Conservation (phyloP, 345 rosid genomes). For the Eucalyptus dawsonii region DNA sequence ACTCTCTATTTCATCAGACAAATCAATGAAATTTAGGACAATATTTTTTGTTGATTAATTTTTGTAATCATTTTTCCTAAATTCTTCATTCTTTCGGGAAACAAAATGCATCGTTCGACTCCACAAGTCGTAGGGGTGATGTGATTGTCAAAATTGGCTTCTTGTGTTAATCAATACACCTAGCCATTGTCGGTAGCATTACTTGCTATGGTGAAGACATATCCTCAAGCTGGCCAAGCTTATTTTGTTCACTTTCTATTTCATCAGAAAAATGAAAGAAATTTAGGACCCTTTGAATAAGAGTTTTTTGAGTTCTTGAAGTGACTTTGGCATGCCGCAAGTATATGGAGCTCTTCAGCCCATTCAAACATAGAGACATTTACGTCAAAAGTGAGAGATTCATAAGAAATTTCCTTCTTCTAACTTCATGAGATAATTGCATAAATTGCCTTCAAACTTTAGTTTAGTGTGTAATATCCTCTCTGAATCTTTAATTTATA, state of each 20-base stretch:
- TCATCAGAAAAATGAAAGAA: not conserved
- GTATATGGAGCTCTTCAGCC: not conserved
- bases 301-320: not conserved
- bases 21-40: too few relatives aligned
- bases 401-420: not conserved
- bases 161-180: not conserved
- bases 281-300: not conserved
- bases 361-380: not conserved
- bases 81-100: not conserved
- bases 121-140: not conserved
- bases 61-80: not conserved
- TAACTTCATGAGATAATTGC: not conserved
- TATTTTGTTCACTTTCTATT: not conserved
- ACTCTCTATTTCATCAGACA: fast-evolving
- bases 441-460: fast-evolving
- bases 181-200: not conserved
- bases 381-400: not conserved
- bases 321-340: not conserved
- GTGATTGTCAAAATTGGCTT: not conserved
- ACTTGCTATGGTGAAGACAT: not conserved
- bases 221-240: not conserved
- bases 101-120: fast-evolving
- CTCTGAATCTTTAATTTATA: not conserved
- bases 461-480: fast-evolving
- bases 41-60: too few relatives aligned